These are phyloP conservation scores for Gorgonomyces haynaldii DNA, from an alignment of 192 early-diverging fungal species.

Conservation along the genomic window DNA sequence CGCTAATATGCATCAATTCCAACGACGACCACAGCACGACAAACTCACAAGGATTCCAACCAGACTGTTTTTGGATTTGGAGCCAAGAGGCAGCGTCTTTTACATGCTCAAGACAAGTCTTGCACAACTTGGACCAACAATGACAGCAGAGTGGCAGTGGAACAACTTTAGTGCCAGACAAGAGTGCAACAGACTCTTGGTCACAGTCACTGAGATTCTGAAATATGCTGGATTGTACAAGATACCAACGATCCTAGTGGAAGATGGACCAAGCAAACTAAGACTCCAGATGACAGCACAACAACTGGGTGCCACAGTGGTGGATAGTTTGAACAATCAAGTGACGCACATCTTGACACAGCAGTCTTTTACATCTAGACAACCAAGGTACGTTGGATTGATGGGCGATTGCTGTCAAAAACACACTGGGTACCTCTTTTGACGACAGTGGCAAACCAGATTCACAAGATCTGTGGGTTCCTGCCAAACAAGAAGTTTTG, in stretches of 20 bases:
- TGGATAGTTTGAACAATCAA: not conserved
- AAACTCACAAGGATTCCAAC: not conserved
- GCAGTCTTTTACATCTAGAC: not conserved
- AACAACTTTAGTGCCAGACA: not conserved
- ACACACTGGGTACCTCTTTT: not conserved
- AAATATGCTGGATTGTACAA: not conserved
- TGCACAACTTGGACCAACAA: not conserved
- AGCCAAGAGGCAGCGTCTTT: not conserved
- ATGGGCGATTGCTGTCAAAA: not conserved
- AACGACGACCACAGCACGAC: no score
- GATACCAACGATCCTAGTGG: conserved; percentile 2
- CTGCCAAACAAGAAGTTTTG: not conserved
- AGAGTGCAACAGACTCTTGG: not conserved
- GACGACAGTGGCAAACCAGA: conserved; percentile 1
- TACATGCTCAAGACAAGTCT: not conserved
- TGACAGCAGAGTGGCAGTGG: not conserved
- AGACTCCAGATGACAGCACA: no score
- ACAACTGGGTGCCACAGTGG: not conserved
- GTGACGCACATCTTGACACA: not conserved
- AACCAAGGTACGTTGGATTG: not conserved
- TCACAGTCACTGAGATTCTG: not conserved
- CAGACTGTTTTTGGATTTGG: conserved; percentile 1
- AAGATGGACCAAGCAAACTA: not conserved
- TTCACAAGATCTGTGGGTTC: not conserved
- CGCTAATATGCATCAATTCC: no score